Percentiles rank a stretch among this genome's conserved stretches.
phyloP scores from a whole-genome alignment of 2,329 filamentous ascomycete species.

The Diaporthe sp. region DNA sequence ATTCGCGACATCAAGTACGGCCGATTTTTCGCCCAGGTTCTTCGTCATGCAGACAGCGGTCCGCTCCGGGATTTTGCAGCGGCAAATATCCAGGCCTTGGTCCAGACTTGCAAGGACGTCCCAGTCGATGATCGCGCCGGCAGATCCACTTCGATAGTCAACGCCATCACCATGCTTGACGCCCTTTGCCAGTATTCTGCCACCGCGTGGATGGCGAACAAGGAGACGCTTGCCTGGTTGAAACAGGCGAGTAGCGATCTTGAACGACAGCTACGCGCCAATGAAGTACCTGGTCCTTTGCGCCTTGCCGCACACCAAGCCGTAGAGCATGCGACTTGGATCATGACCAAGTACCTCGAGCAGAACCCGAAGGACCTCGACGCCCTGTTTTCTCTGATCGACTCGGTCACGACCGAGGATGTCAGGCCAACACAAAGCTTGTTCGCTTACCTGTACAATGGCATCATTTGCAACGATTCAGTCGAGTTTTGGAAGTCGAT shows the following conservation, averaged over 20 bases:
- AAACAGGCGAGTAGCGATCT: conserved; percentile 80
- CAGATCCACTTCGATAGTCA: conserved; percentile 77
- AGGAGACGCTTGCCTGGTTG: conserved; percentile 69
- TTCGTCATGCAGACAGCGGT: conserved; percentile 79
- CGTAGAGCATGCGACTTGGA: conserved; percentile 85
- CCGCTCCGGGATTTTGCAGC: conserved; percentile 80
- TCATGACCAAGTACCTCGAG: conserved; percentile 84
- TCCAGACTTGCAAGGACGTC: conserved; percentile 73
- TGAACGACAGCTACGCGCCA: conserved; percentile 76
- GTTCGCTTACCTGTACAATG: conserved; percentile 83
- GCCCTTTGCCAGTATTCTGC: conserved; percentile 78
- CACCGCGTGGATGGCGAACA: conserved; percentile 77
- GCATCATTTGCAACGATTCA: conserved; percentile 85
- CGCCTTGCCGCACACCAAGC: conserved; percentile 90
- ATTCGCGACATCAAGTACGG: conserved; percentile 89
- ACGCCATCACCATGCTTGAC: conserved; percentile 86
- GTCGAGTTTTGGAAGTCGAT: conserved; percentile 87
- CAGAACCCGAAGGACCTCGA: conserved; percentile 82
- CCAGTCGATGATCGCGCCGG: conserved; percentile 76
- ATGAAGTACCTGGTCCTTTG: conserved; percentile 76
- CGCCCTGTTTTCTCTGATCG: conserved; percentile 84
- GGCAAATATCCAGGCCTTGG: conserved; percentile 77
- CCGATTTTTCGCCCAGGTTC: conserved; percentile 88
- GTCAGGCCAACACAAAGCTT: conserved; percentile 81
- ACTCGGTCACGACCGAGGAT: conserved; percentile 84